phyloP scores from a whole-genome alignment of 2,329 filamentous ascomycete species.

The Fusarium sp. region DNA sequence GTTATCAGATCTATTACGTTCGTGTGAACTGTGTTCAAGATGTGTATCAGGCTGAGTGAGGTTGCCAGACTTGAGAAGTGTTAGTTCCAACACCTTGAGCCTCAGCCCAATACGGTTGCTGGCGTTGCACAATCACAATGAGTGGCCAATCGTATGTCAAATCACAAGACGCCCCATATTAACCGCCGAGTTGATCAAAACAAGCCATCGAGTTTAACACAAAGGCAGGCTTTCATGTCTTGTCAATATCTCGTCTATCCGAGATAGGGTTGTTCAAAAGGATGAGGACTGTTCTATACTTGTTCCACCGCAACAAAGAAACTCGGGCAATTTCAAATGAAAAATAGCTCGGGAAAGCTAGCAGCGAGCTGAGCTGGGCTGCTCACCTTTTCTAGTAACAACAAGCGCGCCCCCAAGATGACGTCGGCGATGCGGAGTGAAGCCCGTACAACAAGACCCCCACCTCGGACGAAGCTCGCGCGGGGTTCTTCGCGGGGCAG shows the following conservation, averaged over 20 bases:
- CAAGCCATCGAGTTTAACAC: neutral
- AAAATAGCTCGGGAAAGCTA: neutral
- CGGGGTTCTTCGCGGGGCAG: slow-evolving; percentile 7
- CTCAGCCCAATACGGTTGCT: slow-evolving; percentile 17
- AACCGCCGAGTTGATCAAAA: neutral
- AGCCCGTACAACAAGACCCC: neutral
- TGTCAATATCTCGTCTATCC: neutral
- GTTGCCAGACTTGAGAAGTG: slow-evolving; percentile 2
- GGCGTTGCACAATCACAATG: neutral
- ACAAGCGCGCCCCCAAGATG: neutral
- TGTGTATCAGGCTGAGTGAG: neutral
- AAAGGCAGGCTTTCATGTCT: neutral
- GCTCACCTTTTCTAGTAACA: neutral
- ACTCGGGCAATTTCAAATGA: neutral
- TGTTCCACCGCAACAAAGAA: neutral
- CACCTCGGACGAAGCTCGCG: neutral
- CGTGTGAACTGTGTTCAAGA: neutral
- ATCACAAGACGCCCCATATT: neutral
- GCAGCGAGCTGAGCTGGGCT: neutral
- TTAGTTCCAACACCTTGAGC: slow-evolving; percentile 23
- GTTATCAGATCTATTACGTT: neutral
- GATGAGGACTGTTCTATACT: neutral
- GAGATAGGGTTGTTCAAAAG: neutral
- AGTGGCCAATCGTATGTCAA: slow-evolving; percentile 1
- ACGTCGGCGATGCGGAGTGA: slow-evolving; percentile 1